A percentile compares a stretch with the other conserved stretches of the same genome.
These are phyloP conservation scores for Microbotryum violaceum DNA, from an alignment of 1,284 basidiomycete species.

Conservation along the genomic window DNA sequence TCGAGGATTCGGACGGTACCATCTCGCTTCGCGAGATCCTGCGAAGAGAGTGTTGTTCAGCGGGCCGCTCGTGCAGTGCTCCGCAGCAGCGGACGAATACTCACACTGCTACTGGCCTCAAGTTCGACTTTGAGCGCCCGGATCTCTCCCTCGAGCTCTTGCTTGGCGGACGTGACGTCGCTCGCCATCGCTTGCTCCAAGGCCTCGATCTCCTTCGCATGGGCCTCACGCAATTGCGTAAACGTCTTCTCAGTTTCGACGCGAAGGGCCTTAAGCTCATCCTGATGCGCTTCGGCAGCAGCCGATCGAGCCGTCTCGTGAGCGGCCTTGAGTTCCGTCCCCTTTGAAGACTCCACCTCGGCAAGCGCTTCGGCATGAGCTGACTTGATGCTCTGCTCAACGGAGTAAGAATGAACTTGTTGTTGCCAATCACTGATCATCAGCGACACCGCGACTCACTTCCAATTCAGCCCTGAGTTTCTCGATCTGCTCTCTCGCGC, in stretches of 20 bases:
- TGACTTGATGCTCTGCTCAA: conserved; percentile 50
- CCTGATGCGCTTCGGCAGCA: conserved; percentile 57
- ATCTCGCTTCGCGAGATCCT: too few relatives aligned
- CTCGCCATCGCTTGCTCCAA: not conserved
- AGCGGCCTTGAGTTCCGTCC: not conserved
- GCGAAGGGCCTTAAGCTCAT: conserved; percentile 62
- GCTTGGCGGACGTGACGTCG: not conserved
- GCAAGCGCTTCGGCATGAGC: conserved; percentile 55
- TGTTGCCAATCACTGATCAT: too few relatives aligned
- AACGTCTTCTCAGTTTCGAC: conserved; percentile 57
- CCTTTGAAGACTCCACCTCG: not conserved
- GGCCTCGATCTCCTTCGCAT: conserved; percentile 52
- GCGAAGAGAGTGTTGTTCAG: not conserved
- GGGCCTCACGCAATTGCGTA: conserved; percentile 57
- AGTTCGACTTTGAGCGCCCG: conserved; percentile 53
- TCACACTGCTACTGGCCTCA: conserved; percentile 45
- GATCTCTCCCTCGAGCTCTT: conserved; percentile 57
- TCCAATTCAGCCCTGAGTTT: not conserved
- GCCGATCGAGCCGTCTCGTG: conserved; percentile 48
- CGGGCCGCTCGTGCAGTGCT: too few relatives aligned
- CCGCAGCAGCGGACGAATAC: too few relatives aligned
- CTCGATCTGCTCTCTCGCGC: not conserved
- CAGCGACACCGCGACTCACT: not conserved
- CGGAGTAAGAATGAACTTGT: too few relatives aligned
- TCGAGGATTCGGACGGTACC: not conserved